Conservation (phyloP, 768 basidiomycete genomes). For the Xerocomellus intermedius region DNA sequence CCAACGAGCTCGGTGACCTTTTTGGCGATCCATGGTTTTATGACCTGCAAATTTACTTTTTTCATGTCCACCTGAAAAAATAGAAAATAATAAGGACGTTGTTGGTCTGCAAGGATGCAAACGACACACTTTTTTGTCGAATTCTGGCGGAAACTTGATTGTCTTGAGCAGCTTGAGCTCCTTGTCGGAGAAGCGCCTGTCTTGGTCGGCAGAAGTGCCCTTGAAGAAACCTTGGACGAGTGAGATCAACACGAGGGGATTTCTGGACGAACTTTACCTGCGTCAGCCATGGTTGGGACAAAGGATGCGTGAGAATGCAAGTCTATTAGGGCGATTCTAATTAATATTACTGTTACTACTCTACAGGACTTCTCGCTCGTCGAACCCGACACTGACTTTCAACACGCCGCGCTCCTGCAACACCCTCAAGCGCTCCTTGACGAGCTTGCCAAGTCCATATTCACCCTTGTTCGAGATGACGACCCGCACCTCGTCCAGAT, state of each 20-base stretch:
- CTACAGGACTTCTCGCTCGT: constrained; percentile 32
- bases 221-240: constrained; percentile 72
- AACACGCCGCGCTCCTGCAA: constrained; percentile 29
- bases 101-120: neutral
- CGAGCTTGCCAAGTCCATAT: constrained; percentile 22
- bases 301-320: constrained; percentile 22
- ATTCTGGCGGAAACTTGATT: constrained; percentile 89
- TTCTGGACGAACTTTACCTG: constrained; percentile 36
- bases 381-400: constrained; percentile 30
- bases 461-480: constrained; percentile 34
- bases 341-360: neutral
- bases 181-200: constrained; percentile 93
- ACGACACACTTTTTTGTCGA: constrained; percentile 73
- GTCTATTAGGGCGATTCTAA: constrained; percentile 1
- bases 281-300: constrained; percentile 52
- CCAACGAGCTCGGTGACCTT: constrained; percentile 88
- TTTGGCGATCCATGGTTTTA: constrained; percentile 94
- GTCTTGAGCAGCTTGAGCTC: constrained; percentile 84
- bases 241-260: constrained; percentile 1
- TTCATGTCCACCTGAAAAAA: constrained; percentile 79
- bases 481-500: constrained; percentile 26
- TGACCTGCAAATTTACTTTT: constrained; percentile 90
- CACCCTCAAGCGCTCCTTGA: constrained; percentile 19
- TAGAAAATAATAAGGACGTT: neutral
- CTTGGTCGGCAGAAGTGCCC: constrained; percentile 87